Evolutionary conservation across 257 asterid species (phyloP), one percentile per base, ranked within the genome.

Genomic region (Gynochthodes officinalis): DNA sequence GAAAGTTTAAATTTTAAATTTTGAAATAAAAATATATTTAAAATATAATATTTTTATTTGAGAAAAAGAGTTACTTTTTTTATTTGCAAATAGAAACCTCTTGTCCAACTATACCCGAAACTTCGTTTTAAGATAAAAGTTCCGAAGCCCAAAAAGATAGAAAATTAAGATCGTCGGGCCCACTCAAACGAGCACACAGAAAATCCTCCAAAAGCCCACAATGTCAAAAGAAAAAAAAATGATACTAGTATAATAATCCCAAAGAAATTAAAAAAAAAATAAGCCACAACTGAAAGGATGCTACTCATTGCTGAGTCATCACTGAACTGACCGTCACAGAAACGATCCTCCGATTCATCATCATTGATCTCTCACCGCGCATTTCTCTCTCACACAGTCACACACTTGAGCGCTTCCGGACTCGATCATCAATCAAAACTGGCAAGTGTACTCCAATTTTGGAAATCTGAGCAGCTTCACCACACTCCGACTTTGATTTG

Each of bases 341-440:
- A 62, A 64, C 33, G 8, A 60, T 48, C 33, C 10, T 39, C 70
- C 67, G 76, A 61, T n/a, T 62, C 19, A 61, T 62, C 19, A 61
- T 50, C 69, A 72, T 7, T 37, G n/a, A 40, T 74, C 25, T 48
- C 37, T 44, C 43, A 7, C 64, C 1, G 5, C 11, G 5, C 4
- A 3, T 53, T 39, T 67, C 76, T 40, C 72, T 39, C 27, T 61
- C 71, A 55, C 71, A 18, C 75, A 27, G 28, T 32, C 75, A 2
- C 70, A 54, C 69, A 9, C 64, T 54, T 3, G 48, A 57, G 63
- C 53, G 23, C 43, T 58, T 27, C 40, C 48, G 15, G 28, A n/a
- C 37, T n/a, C n/a, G n/a, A n/a, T 12, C 27, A 4, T n/a, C 27
- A 50, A 48, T 35, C n/a, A n/a, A n/a, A n/a, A n/a, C 52, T 50